Evolutionary conservation across 1,284 basidiomycete genomes (phyloP), one percentile per base, ranked within the genome.

Genomic region (Rhodofomes roseus): DNA sequence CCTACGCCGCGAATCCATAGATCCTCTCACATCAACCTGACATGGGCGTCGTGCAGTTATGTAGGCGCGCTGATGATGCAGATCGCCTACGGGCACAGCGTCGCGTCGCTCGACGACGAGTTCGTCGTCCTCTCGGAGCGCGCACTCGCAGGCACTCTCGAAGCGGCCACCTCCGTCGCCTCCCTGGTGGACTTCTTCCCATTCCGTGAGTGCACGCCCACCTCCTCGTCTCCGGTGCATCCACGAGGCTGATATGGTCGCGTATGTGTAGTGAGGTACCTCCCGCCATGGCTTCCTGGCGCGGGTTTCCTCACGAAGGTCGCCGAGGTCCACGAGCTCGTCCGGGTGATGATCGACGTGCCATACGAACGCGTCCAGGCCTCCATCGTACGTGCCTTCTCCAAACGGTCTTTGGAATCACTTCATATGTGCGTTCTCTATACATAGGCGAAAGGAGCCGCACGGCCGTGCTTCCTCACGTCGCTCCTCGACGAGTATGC

Each of bases 21-120:
- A 8, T 57, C 16, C n/a, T 5, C 39, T 18, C 39, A 16, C n/a
- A 7, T 18, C 39, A 16, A 5, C 5, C n/a, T 5, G 16, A 14
- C 39, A 40, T n/a, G 14, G 29, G 53, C n/a, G n/a, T 43, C 23
- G 20, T n/a, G 31, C 55, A 70, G 69, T 29, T 67, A 65, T 54
- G 58, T 65, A 4, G 67, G 81, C 44, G 74, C 78, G 36, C 79
- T 80, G 58, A 78, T 81, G 44, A 68, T 83, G 60, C 65, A 63
- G 25, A 64, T 68, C 18, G 59, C 67, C 12, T 70, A 69, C 52
- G 70, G 64, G 27, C 61, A 68, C 54, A 62, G 62, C 4, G 65
- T 73, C 11, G 57, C 55, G 12, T 66, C 66, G 31, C 60, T 62
- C 12, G 62, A 67, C 43, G 66, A 67, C 53, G 57, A 61, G 56